Evolutionary conservation across 108 stramenopile genomes (phyloP), one percentile per base, ranked within the genome.

Genomic region (Fragilariopsis cylindrus): DNA sequence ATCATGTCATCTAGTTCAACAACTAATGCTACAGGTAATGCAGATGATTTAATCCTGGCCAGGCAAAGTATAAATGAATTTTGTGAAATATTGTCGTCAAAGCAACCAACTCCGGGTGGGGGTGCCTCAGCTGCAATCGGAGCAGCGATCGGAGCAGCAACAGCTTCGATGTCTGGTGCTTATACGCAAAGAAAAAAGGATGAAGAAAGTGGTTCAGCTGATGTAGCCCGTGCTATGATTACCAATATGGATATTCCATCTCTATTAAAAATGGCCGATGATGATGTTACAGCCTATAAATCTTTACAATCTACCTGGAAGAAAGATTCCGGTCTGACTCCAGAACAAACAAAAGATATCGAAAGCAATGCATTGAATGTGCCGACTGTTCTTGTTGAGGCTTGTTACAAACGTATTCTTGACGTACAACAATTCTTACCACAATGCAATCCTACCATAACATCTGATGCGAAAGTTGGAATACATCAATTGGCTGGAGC

Each of bases 141-240:
- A 4, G 92, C 92, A n/a, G 84, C 89, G 12, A 77, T 92, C 39
- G 92, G 92, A 15, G 81, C 86, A 4, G 86, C 88, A 9, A 83
- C 92, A 8, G 89, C 92, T 2, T 46, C 65, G n/a, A 92, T 92
- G 92, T 72, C 89, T 12, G 92, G 87, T 4, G 76, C 86, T 30
- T 92, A 92, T 83, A 92, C 92, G 1, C 84, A 85, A 70, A 84
- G 89, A 30, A 90, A 88, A 53, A 87, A 87, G 60, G 92, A 90
- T 60, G 60, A 69, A 9, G 92, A 87, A 75, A 84, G 78, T 70
- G 88, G 88, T 9, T 87, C 88, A 5, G 87, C 88, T 5, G 84
- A 67, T 3, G 82, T 76, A 47, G 91, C 91, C 6, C n/a, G 57
- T 15, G 48, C 60, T 18, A 69, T 92, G 79, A 83, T 87, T 41